Evolutionary conservation across 192 early-diverging fungal species (phyloP).

Genomic region (Umbelopsis isabellina): DNA sequence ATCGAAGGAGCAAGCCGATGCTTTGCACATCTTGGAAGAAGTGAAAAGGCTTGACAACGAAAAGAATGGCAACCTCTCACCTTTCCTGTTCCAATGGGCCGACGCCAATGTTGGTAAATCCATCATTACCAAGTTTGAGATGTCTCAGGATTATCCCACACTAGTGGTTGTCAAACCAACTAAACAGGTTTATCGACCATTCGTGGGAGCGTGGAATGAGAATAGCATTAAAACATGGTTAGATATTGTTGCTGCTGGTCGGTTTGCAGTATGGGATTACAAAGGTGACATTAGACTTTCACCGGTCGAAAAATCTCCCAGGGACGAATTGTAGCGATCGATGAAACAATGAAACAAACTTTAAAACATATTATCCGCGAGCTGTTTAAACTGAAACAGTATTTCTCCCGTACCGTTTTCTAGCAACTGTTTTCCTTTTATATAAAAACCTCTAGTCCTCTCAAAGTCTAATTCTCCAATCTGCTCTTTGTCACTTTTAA

Average conservation of each 20-base stretch:
- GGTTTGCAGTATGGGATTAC: slow-evolving; percentile 48
- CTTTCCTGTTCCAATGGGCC: slow-evolving; percentile 66
- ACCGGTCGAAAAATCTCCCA: not conserved
- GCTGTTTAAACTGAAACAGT: no score
- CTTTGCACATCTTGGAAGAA: slow-evolving; percentile 41
- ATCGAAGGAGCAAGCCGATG: slow-evolving; percentile 42
- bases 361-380: not conserved
- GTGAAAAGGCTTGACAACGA: slow-evolving; percentile 46
- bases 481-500: no score
- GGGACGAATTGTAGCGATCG: slow-evolving; percentile 25
- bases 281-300: slow-evolving; percentile 28
- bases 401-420: no score
- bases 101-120: slow-evolving; percentile 50
- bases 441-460: no score
- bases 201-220: slow-evolving; percentile 62
- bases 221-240: slow-evolving; percentile 63
- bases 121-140: slow-evolving; percentile 54
- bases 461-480: no score
- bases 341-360: not conserved
- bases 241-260: slow-evolving; percentile 43
- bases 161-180: slow-evolving; percentile 59
- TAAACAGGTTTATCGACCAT: slow-evolving; percentile 61
- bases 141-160: slow-evolving; percentile 62
- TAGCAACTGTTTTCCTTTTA: no score
- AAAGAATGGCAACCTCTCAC: slow-evolving; percentile 10